Conservation (phyloP, 345 rosid genomes). For the Bretschneidera sinensis region DNA sequence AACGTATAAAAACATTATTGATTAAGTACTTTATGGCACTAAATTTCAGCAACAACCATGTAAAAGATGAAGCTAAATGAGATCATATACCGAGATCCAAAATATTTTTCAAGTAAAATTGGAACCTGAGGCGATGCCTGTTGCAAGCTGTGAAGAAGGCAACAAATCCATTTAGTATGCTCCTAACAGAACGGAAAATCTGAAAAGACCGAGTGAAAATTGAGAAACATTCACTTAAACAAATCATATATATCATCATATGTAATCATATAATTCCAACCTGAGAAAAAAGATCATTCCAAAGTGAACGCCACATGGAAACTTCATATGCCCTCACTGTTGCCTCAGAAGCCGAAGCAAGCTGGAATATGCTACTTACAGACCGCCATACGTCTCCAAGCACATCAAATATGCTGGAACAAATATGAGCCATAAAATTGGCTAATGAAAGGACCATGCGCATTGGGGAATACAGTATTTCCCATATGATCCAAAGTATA, state of each 20-base stretch:
- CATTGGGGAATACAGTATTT: conserved; percentile 59
- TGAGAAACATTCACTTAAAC: conserved; percentile 10
- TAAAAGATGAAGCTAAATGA: not conserved
- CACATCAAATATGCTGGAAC: conserved; percentile 35
- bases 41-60: conserved; percentile 4
- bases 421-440: conserved; percentile 38
- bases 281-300: conserved; percentile 98
- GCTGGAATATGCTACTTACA: conserved; percentile 41
- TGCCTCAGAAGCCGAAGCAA: conserved; percentile 61
- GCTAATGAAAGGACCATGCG: conserved; percentile 51
- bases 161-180: conserved; percentile 81
- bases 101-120: no score
- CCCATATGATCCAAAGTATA: conserved; percentile 60
- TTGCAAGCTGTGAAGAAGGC: conserved; percentile 91
- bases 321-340: conserved; percentile 58
- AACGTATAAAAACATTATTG: no score
- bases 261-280: conserved; percentile 22
- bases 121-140: conserved; percentile 99
- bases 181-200: conserved; percentile 88
- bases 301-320: conserved; percentile 85
- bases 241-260: not conserved
- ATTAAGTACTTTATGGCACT: no score
- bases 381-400: conserved; percentile 54
- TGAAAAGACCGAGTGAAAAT: conserved; percentile 29
- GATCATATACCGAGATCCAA: not conserved